Base-by-base conservation (phyloP, 2,329 filamentous ascomycete genomes). In the Neobulgaria alba region DNA sequence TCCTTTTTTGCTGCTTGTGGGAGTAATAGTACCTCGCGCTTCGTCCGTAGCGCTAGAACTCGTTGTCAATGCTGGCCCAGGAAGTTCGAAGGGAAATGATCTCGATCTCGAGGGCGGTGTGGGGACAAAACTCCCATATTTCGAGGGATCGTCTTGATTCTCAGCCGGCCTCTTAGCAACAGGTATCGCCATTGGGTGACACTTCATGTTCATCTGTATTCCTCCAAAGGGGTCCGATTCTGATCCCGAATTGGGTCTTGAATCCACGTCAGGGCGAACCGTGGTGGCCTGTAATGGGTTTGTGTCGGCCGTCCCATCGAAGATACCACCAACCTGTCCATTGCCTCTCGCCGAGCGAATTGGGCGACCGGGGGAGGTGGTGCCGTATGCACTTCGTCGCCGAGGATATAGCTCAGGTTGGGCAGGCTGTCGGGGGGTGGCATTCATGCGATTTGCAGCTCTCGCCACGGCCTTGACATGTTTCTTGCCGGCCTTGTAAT, bases 401-500 rank as follows among this genome's bases (percentile, higher is more conserved):
- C 42, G 41, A n/a, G 21, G 33, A 12, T 7, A 26, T 23, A 40
- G 17, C 14, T 30, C 43, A 12, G 39, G 47, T 35, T 14, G 43
- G 19, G 34, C 40, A 16, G 45, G 39, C 5, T 50, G 45, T 43
- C 46, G 49, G 8, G 78, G 74, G 0, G 75, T 73, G 43, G 67
- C 62, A 45, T 73, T 67, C 59, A 76, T 62, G 67, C 77, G 64
- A 67, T 75, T 71, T 47, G 92, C 73, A 44, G 87, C 86, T 47
- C 82, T 76, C 17, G 73, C 66, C 38, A 95, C 80, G 42, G 79
- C 79, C 63, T 95, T 96, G 62, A 96, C 73, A 60, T 88, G 82
- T 67, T 95, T 95, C 67, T 96, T 96, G 46, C 88, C 90, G 42
- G 79, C 79, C 72, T 94, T 95, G 71, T 96, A 96, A 64, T 95